Evolutionary conservation across 352 stramenopile genomes (phyloP), one percentile per base, ranked within the genome.

Genomic region (Pythium dissimile): DNA sequence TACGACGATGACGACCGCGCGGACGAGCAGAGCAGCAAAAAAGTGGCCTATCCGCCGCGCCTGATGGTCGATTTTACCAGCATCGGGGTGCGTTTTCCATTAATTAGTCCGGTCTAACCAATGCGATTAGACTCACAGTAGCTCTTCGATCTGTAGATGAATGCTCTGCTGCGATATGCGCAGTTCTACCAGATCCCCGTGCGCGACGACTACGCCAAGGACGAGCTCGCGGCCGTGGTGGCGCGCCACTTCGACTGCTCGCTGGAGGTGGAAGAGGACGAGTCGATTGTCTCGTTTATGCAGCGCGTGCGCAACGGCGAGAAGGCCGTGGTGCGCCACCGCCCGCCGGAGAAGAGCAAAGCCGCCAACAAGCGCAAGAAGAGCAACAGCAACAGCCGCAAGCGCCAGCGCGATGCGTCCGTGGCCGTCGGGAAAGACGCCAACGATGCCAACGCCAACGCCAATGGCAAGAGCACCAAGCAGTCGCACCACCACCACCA

Each of bases 1-100:
- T 62, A 67, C 46, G 60, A 67, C 16, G 41, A 67, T 9, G 66
- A 75, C 35, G 71, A 72, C 54, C 71, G 66, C n/a, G 54, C 72
- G 39, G 61, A 67, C 34, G 44, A 67, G n/a, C 46, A 54, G 39
- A 53, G 30, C 52, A 53, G 30, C 41, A 63, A 63, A 41, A 74
- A 73, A 41, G 64, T 77, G 35, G 46, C 72, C 43, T 94, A 94
- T 56, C 84, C 84, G 1, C 72, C 82, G 37, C 80, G 82, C 1
- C 69, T 94, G 27, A 91, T 92, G 74, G 84, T 94, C 34, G 82
- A 94, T 65, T 94, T 94, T 55, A 90, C 77, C 43, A 84, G 74
- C 21, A 69, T 92, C 23, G 73, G 79, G 44, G 82, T 94, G 67
- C 62, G 77, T 76, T n/a, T n/a, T n/a, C n/a, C n/a, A n/a, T n/a